These are phyloP conservation scores for Geotrichum ghanense DNA, from an alignment of 805 yeast genomes.

Conservation along the genomic window DNA sequence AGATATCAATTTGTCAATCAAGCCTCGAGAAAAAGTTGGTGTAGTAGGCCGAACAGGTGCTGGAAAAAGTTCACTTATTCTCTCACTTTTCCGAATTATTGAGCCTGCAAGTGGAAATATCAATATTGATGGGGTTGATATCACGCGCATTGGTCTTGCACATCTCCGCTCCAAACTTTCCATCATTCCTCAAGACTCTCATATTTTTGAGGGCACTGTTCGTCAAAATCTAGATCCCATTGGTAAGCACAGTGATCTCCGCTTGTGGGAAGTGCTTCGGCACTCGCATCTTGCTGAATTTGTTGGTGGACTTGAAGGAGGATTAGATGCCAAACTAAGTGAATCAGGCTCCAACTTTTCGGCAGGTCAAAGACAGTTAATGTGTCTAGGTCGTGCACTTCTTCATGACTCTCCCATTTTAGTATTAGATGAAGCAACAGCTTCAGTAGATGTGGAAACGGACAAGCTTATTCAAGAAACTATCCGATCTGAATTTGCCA, in stretches of 20 bases:
- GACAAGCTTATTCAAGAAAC: conserved; percentile 68
- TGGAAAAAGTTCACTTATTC: conserved; percentile 78
- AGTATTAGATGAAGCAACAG: conserved; percentile 71
- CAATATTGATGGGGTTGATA: conserved; percentile 44
- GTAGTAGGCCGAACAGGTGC: conserved; percentile 84
- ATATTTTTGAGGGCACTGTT: conserved; percentile 50
- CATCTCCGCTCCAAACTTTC: conserved; percentile 47
- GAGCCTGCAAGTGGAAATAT: conserved; percentile 43
- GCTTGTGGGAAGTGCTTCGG: conserved; percentile 47
- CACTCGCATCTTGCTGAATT: conserved; percentile 44
- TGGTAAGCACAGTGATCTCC: conserved; percentile 36
- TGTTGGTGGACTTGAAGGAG: conserved; percentile 31
- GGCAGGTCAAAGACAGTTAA: conserved; percentile 70
- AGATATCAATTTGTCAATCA: conserved; percentile 49
- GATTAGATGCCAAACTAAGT: conserved; percentile 40
- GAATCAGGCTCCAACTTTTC: conserved; percentile 75
- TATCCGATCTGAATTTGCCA: conserved; percentile 50
- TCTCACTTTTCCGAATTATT: conserved; percentile 51
- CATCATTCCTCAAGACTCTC: conserved; percentile 64
- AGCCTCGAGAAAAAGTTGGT: conserved; percentile 71
- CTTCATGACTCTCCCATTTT: conserved; percentile 56
- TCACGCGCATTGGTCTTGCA: conserved; percentile 38
- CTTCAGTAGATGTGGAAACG: conserved; percentile 74
- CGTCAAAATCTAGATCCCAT: conserved; percentile 57
- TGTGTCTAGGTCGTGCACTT: conserved; percentile 71